Evolutionary conservation across 495 filamentous ascomycete genomes (phyloP), one percentile per base, ranked within the genome.

Genomic region (Amniculicola lignicola): DNA sequence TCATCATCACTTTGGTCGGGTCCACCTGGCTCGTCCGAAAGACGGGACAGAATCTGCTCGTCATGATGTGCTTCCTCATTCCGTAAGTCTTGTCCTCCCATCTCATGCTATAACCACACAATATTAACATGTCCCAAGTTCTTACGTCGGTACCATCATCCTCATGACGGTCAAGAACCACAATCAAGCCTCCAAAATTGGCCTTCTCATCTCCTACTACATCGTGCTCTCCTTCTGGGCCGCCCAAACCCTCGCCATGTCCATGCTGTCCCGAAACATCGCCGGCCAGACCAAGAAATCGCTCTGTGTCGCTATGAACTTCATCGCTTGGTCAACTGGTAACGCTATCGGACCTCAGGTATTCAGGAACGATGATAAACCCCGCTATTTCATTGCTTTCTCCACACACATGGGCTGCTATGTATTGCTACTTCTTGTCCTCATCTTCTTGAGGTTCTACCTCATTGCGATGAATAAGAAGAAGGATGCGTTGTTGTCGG

Each of bases 211-310:
- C 53, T 70, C 72, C 62, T 85, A 84, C 62, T 78, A 81, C 58
- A 62, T 82, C 12, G 81, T 79, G 0, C 78, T 79, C 0, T 76
- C 82, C 0, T 84, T 83, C 50, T 82, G 81, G 57, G 80, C 81
- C 2, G 78, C 81, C 0, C 75, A 79, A 46, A 82, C 76, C 0
- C 59, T 83, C n/a, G 70, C 71, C 31, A 68, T 84, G 33, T 79
- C 77, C 46, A 73, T 86, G 57, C 75, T 77, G 25, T 78, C 79
- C 27, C 76, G 75, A 21, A 82, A 81, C 55, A 77, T 74, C 40
- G 79, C 75, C 3, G 76, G 81, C 0, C 80, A 85, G 41, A 84
- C 81, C 12, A 85, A 85, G 64, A 84, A 85, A 59, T 79, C 83
- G n/a, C 74, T 80, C 56, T 76, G 77, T 14, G 82, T 82, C 42